Evolutionary conservation across 1,139 yeast genomes (phyloP), one percentile per base, ranked within the genome.

Genomic region (Candida sp.): DNA sequence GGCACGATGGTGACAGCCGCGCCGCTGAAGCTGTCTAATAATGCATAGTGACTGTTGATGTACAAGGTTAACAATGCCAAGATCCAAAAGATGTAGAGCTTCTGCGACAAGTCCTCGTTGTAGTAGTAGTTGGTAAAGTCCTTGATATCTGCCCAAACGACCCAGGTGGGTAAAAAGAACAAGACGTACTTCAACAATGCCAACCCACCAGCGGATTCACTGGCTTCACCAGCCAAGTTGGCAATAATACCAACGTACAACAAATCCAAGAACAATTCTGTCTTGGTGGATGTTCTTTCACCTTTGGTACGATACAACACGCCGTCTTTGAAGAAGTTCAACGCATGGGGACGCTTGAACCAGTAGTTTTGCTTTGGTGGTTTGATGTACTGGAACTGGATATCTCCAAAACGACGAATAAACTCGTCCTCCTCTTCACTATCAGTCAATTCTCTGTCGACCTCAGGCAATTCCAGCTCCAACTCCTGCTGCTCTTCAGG

Each of bases 91-190:
- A 85, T 76, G 58, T 80, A 80, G 0, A 72, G 17, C 53, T 81
- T 78, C 61, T 86, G 90, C 2, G 82, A 63, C 47, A 85, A 66
- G 63, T 86, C 90, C 59, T 84, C 87, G 53, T 75, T 83, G 62
- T 80, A 85, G 65, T 84, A 85, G 61, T 84, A 84, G 63, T 85
- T 84, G 73, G 84, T 83, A 57, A 84, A 78, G 55, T 85, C 89
- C 59, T 84, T 83, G 52, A 85, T 71, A 59, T 85, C 89, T 32
- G 80, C 69, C 90, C 90, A 85, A 27, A 85, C 81, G 27, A 78
- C 79, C 83, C 85, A 85, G 9, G 84, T 78, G 0, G 88, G 89
- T 22, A 81, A 54, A 54, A 85, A 85, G 4, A 83, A 65, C 42
- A 85, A 60, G 9, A 83, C 56, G 57, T 83, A 85, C 57, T 77